These are phyloP conservation scores for Babesia divergens DNA, from an alignment of 169 alveolate species.

Conservation along the genomic window DNA sequence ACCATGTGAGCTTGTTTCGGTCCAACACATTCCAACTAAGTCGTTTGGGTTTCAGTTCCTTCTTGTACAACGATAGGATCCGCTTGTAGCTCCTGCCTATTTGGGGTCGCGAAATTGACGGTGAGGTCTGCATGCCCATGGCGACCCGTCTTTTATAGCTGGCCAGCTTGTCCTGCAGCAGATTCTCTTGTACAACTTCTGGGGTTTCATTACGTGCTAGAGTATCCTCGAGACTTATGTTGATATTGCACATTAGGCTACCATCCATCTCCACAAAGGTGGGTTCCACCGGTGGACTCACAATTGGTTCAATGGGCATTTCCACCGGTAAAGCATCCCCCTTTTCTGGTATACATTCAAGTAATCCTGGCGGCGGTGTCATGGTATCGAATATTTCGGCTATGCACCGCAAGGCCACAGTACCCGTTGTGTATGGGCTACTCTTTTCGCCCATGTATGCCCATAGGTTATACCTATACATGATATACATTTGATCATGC, in stretches of 20 bases:
- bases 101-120: constrained; percentile 9
- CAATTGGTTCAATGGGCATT: background rate
- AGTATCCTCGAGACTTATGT: constrained; percentile 13
- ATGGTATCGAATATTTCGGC: constrained; percentile 1
- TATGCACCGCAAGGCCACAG: constrained; percentile 7
- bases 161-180: constrained; percentile 29
- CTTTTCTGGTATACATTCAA: background rate
- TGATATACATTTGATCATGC: background rate
- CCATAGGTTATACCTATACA: constrained; percentile 8
- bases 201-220: constrained; percentile 7
- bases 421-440: background rate
- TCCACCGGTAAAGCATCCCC: background rate
- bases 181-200: constrained; percentile 1
- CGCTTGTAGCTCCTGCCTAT: constrained; percentile 58
- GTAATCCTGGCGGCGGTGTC: constrained; percentile 1
- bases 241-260: background rate
- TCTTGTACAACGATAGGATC: constrained; percentile 35
- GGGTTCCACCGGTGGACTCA: background rate
- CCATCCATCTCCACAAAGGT: constrained; percentile 10
- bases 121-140: background rate
- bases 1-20: constrained; percentile 28
- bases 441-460: background rate
- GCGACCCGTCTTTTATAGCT: constrained; percentile 27
- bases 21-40: constrained; percentile 1
- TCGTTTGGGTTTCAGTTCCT: background rate